A percentile compares a stretch with the other conserved stretches of the same genome.
These are phyloP conservation scores for Dalechampia spathulata DNA, from an alignment of 441 rosid species.

Conservation along the genomic window DNA sequence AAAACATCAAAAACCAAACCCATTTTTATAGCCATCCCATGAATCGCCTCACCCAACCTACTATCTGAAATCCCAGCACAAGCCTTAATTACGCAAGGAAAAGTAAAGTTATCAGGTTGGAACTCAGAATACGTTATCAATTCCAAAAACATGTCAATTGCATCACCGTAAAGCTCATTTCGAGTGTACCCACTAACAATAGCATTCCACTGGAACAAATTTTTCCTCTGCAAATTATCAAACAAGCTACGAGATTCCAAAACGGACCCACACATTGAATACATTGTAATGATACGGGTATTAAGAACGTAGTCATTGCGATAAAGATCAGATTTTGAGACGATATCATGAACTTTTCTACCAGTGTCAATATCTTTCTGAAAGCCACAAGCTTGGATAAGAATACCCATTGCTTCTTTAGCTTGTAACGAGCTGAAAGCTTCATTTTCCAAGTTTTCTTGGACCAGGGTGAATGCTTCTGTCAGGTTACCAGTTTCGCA, in stretches of 20 bases:
- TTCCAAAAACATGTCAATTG: slow-evolving; percentile 36
- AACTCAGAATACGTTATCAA: slow-evolving; percentile 31
- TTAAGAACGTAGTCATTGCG: slow-evolving; percentile 41
- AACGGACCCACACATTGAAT: slow-evolving; percentile 43
- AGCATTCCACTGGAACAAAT: slow-evolving; percentile 67
- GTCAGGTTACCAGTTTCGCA: slow-evolving; percentile 35
- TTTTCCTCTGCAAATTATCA: slow-evolving; percentile 35
- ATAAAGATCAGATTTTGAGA: slow-evolving; percentile 31
- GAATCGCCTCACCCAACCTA: slow-evolving; percentile 36
- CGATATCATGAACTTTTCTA: slow-evolving; percentile 35
- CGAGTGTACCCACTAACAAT: slow-evolving; percentile 51
- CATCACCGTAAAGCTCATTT: slow-evolving; percentile 41
- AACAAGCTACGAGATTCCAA: slow-evolving; percentile 42
- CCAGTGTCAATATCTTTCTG: slow-evolving; percentile 43
- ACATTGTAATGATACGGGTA: slow-evolving; percentile 54
- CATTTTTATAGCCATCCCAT: slow-evolving; percentile 51
- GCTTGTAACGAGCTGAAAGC: slow-evolving; percentile 17
- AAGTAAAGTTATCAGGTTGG: slow-evolving; percentile 57
- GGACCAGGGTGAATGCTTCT: slow-evolving; percentile 31
- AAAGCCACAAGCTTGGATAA: slow-evolving; percentile 46
- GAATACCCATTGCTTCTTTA: slow-evolving; percentile 41
- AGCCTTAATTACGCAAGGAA: slow-evolving; percentile 64
- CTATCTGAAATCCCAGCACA: slow-evolving; percentile 40
- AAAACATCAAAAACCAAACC: slow-evolving; percentile 45
- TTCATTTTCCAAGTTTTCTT: slow-evolving; percentile 12